Evolutionary conservation across 129 eudicot species (phyloP).

Genomic region (Flaveria ramosissima): DNA sequence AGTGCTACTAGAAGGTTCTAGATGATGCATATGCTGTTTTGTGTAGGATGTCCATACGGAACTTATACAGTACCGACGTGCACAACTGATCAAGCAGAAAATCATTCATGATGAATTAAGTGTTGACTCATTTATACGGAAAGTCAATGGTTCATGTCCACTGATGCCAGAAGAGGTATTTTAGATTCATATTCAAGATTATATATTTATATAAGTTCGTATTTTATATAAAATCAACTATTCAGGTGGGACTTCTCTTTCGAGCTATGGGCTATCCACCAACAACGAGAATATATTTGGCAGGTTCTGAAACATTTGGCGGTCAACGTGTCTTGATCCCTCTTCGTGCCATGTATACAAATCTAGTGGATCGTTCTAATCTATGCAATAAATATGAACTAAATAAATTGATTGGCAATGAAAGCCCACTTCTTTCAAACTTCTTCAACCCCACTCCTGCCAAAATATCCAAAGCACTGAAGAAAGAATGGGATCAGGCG

Average conservation of each 20-base stretch:
- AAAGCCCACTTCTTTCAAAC: constrained; percentile 52
- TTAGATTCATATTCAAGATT: constrained; percentile 3
- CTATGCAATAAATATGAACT: constrained; percentile 79
- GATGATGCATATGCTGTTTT: constrained; percentile 22
- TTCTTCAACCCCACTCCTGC: constrained; percentile 35
- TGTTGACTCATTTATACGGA: constrained; percentile 69
- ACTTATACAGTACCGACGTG: constrained; percentile 79
- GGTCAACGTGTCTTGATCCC: constrained; percentile 96
- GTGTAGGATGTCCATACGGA: constrained; percentile 83
- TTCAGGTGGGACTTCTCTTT: constrained; percentile 90
- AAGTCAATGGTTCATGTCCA: constrained; percentile 75
- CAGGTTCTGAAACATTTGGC: constrained; percentile 94
- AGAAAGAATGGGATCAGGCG: constrained; percentile 81
- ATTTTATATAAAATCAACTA: constrained; percentile 6
- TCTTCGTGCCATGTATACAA: constrained; percentile 86
- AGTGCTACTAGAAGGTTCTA: constrained; percentile 7
- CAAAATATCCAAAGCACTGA: constrained; percentile 49
- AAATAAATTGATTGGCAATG: constrained; percentile 59
- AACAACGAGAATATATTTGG: constrained; percentile 80
- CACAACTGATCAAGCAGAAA: constrained; percentile 82
- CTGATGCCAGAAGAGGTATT: constrained; percentile 61
- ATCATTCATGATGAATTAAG: constrained; percentile 55
- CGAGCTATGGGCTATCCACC: constrained; percentile 97
- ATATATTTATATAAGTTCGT: constrained; percentile 4
- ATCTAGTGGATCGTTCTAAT: constrained; percentile 85